These are phyloP conservation scores for Rhamnella rubrinervis DNA, from an alignment of 331 rosid genomes.

Conservation along the genomic window DNA sequence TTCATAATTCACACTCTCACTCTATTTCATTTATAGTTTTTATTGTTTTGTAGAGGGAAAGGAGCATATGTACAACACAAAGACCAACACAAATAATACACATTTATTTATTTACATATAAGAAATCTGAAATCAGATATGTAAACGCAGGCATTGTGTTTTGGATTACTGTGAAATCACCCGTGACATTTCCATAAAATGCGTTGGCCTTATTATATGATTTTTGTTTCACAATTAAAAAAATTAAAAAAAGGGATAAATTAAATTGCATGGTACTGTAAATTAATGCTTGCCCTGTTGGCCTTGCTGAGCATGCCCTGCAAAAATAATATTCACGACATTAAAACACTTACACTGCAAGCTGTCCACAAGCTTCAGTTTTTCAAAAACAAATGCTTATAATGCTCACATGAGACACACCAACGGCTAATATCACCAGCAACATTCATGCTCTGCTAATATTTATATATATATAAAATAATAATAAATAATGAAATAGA, in stretches of 20 bases:
- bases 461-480: no score
- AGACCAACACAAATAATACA: neutral
- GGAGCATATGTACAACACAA: slow-evolving; percentile 3
- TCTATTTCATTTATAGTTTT: no score
- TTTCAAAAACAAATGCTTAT: slow-evolving; percentile 9
- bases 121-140: neutral
- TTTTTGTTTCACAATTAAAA: no score
- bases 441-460: neutral
- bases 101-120: no score
- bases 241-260: no score
- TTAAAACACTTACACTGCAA: slow-evolving; percentile 14
- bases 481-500: no score
- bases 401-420: slow-evolving; percentile 36
- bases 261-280: slow-evolving; percentile 22
- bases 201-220: slow-evolving; percentile 15
- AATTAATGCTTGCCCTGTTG: slow-evolving; percentile 33
- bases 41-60: no score
- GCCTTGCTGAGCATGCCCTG: slow-evolving; percentile 48
- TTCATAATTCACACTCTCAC: no score
- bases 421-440: slow-evolving; percentile 42
- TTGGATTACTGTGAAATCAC: slow-evolving; percentile 35
- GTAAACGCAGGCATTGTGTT: neutral
- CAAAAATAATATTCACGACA: slow-evolving; percentile 17
- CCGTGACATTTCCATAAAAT: slow-evolving; percentile 36
- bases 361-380: slow-evolving; percentile 19